Evolutionary conservation across 352 stramenopile species (phyloP), one percentile per base, ranked within the genome.

Genomic region (Phytophthora sp.): DNA sequence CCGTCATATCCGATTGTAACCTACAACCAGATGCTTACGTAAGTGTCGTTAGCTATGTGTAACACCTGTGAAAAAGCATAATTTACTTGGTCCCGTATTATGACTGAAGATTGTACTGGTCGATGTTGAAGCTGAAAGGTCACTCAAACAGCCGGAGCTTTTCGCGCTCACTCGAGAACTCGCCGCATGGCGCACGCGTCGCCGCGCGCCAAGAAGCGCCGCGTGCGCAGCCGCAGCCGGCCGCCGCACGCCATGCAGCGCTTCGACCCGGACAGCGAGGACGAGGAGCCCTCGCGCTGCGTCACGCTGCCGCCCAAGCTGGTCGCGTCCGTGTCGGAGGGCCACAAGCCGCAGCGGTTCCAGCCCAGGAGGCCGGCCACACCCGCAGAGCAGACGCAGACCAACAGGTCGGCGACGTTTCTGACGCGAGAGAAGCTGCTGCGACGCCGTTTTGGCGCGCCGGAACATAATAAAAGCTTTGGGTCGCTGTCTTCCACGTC

Each of bases 251-350:
- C 68, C n/a, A 62, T 57, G 48, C 62, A 64, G 46, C 51, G 67
- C 5, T 77, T 77, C 24, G 63, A 60, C 5, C 45, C 42, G 3
- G 66, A 79, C 31, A 72, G 62, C 43, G 69, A 73, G 23, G 69
- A 75, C 34, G 66, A 76, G 48, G 71, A 69, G 21, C 28, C 52
- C 6, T 24, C 42, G 34, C 15, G 18, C 34, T 74, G 56, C 27
- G 41, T 60, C 31, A 54, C 55, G 34, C 5, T 55, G 6, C 62
- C 51, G 4, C 56, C 68, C 5, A 72, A 66, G 28, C 43, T 76
- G 1, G 31, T 61, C 21, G 66, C 49, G 31, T 64, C 41, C 46
- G 64, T 53, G 21, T 73, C 62, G 0, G 62, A 70, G 18, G 63
- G 68, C 21, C 46, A 45, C 17, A 35, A 46, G 18, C 45, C 56